Conservation (phyloP, 2,329 filamentous ascomycete species). For the Fusarium decemcellulare region DNA sequence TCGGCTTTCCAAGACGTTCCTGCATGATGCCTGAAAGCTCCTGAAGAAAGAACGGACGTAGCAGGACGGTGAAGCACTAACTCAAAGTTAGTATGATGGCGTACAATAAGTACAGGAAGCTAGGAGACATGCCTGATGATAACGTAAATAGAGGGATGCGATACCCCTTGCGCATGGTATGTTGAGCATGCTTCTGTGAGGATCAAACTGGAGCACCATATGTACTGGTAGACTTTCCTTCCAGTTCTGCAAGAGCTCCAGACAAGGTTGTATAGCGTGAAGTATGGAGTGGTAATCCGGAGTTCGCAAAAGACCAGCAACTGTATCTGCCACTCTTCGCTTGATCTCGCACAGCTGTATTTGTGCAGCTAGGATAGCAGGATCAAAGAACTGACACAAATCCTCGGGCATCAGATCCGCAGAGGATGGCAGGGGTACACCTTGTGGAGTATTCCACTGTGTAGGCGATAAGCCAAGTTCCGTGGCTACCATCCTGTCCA, state of each 20-base stretch:
- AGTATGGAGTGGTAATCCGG: conserved; percentile 7
- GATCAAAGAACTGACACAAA: conserved; percentile 17
- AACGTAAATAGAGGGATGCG: conserved; percentile 19
- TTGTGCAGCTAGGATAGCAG: conserved; percentile 5
- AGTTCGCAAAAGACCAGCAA: background rate
- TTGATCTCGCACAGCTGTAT: conserved; percentile 22
- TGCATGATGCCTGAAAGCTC: conserved; percentile 21
- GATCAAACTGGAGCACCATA: conserved; percentile 11
- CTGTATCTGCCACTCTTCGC: conserved; percentile 5
- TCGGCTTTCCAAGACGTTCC: background rate
- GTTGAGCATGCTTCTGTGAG: conserved; percentile 5
- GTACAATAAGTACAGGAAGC: too few relatives aligned
- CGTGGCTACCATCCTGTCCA: conserved; percentile 21
- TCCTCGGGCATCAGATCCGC: background rate
- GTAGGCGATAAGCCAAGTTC: conserved; percentile 17
- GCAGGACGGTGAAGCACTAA: conserved; percentile 19
- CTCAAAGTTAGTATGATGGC: background rate
- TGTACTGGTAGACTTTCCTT: conserved; percentile 5
- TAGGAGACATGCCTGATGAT: conserved; percentile 13
- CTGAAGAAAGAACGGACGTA: conserved; percentile 14
- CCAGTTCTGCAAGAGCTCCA: conserved; percentile 11
- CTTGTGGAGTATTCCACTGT: conserved; percentile 1
- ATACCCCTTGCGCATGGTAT: conserved; percentile 15
- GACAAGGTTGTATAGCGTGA: background rate
- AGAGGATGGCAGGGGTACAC: conserved; percentile 8